Conservation (phyloP, 164 flowering plant species). For the Tetracentron sinense region DNA sequence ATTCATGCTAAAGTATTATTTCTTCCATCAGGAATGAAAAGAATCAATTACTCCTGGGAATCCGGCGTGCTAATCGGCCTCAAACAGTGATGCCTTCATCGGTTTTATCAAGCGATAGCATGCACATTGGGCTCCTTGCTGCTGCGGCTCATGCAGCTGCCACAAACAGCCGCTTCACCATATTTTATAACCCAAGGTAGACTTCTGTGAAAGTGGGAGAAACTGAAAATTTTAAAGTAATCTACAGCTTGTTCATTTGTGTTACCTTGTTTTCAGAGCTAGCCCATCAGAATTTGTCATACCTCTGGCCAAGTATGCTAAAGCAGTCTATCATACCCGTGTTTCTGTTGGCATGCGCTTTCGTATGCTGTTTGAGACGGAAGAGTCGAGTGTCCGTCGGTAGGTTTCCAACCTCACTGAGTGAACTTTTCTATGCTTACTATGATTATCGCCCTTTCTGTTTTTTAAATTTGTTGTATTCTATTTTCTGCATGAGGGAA, state of each 20-base stretch:
- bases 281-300: slow-evolving; percentile 91
- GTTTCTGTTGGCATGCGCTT: slow-evolving; percentile 98
- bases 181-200: slow-evolving; percentile 93
- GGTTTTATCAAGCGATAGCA: slow-evolving; percentile 90
- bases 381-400: slow-evolving; percentile 93
- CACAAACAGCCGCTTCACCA: slow-evolving; percentile 84
- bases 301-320: slow-evolving; percentile 67
- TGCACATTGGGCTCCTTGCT: slow-evolving; percentile 96
- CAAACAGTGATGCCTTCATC: slow-evolving; percentile 95
- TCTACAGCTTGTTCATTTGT: slow-evolving; percentile 2
- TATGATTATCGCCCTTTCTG: too few relatives aligned
- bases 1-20: neutral
- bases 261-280: slow-evolving; percentile 51
- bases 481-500: neutral
- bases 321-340: slow-evolving; percentile 87
- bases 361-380: slow-evolving; percentile 89
- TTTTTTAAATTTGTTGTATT: neutral
- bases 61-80: slow-evolving; percentile 80
- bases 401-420: slow-evolving; percentile 22
- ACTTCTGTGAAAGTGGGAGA: neutral
- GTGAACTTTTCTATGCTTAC: neutral
- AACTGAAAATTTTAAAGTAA: neutral
- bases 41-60: slow-evolving; percentile 86
- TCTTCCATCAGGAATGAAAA: slow-evolving; percentile 72
- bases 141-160: slow-evolving; percentile 99